phyloP scores from a whole-genome alignment of 225 moss, liverwort and hornwort species.

The Polytrichum commune region DNA sequence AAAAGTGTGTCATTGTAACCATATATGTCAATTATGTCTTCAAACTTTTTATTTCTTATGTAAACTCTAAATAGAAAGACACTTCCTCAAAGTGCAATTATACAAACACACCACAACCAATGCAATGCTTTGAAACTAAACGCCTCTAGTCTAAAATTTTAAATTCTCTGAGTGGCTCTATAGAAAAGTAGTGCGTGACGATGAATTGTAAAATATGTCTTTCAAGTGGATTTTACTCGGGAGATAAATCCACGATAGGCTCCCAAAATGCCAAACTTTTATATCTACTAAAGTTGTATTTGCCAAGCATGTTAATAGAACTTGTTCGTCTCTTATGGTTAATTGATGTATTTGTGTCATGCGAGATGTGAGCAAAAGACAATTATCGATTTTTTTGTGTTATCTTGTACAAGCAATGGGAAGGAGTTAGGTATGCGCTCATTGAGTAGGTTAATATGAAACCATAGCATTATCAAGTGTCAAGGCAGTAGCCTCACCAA shows the following conservation, averaged over 20 bases:
- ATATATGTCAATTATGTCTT: too few species aligned
- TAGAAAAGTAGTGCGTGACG: background rate
- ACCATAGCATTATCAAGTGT: too few species aligned
- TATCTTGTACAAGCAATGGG: too few species aligned
- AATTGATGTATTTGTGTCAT: background rate
- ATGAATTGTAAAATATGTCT: background rate
- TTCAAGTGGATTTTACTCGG: background rate
- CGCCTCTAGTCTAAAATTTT: background rate
- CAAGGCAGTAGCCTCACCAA: too few species aligned
- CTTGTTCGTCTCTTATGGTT: background rate
- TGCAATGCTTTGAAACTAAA: background rate
- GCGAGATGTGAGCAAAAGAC: background rate
- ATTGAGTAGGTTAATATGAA: too few species aligned
- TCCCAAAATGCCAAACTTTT: background rate
- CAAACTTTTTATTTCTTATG: too few species aligned
- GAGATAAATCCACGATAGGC: background rate
- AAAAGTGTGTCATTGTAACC: too few species aligned
- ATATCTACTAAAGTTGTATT: background rate
- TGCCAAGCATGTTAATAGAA: too few species aligned
- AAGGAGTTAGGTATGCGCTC: too few species aligned
- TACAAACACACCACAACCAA: background rate
- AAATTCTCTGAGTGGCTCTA: background rate
- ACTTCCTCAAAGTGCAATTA: too few species aligned
- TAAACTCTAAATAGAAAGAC: too few species aligned
- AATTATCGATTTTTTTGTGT: too few species aligned